Conservation (phyloP, 768 basidiomycete genomes). For the Mycena leptocephala region DNA sequence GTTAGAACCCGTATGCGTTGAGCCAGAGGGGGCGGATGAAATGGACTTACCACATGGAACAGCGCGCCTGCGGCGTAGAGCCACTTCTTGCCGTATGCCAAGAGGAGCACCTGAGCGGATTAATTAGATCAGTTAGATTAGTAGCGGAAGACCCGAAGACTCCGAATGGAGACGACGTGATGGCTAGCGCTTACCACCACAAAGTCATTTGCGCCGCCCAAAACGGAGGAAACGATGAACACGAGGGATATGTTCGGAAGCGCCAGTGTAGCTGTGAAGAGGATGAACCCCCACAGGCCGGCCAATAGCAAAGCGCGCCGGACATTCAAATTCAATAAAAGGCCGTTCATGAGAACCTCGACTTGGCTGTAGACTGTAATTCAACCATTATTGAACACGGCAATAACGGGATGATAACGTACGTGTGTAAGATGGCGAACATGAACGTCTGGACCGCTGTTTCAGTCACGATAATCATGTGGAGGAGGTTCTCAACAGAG, state of each 20-base stretch:
- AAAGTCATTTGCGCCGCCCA: constrained; percentile 30
- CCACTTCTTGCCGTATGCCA: constrained; percentile 30
- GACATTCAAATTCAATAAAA: constrained; percentile 19
- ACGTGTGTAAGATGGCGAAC: constrained; percentile 22
- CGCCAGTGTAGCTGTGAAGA: constrained; percentile 20
- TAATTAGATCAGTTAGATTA: too few species aligned
- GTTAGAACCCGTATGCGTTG: background rate
- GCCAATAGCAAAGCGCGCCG: constrained; percentile 18
- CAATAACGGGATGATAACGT: constrained; percentile 7
- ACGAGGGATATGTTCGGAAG: constrained; percentile 32
- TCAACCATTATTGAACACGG: background rate
- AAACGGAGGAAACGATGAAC: constrained; percentile 18
- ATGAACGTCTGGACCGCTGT: constrained; percentile 9
- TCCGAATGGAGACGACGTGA: background rate
- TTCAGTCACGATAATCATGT: background rate
- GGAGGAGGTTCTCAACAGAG: background rate
- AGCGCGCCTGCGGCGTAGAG: constrained; percentile 23
- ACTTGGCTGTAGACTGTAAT: constrained; percentile 24
- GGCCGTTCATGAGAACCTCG: constrained; percentile 24
- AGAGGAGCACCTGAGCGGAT: constrained; percentile 18
- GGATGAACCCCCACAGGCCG: constrained; percentile 22
- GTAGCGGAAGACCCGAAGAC: background rate
- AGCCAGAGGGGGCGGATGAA: background rate
- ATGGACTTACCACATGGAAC: constrained; percentile 23
- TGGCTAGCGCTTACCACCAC: constrained; percentile 19